Conservation (phyloP, 2,329 filamentous ascomycete species). For the Madurella mycetomatis region DNA sequence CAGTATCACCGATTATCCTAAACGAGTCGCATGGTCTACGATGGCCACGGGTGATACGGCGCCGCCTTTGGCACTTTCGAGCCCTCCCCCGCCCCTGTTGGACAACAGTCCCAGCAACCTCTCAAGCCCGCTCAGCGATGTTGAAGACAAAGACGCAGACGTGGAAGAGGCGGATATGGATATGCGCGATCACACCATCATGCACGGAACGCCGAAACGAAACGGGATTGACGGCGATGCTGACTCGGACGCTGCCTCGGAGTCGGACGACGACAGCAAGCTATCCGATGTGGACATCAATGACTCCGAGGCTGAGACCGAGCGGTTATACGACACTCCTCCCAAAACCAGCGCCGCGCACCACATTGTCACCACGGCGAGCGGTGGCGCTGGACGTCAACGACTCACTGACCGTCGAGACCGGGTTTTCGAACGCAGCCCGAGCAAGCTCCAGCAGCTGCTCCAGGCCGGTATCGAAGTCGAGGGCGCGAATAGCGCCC, state of each 20-base stretch:
- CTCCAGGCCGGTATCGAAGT: conserved; percentile 31
- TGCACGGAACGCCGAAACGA: conserved; percentile 16
- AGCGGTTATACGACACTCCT: conserved; percentile 87
- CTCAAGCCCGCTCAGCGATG: conserved; percentile 90
- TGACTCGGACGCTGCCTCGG: conserved; percentile 23
- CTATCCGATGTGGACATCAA: conserved; percentile 55
- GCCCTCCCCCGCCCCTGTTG: conserved; percentile 44
- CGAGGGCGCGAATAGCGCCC: conserved; percentile 32
- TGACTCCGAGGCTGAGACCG: conserved; percentile 86
- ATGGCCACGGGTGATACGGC: conserved; percentile 51
- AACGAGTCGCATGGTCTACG: conserved; percentile 22
- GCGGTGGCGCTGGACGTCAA: conserved; percentile 57
- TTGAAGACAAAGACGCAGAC: conserved; percentile 73
- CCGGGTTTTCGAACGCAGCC: conserved; percentile 58
- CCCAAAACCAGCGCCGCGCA: conserved; percentile 45
- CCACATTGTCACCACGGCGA: conserved; percentile 43
- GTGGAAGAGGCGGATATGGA: conserved; percentile 57
- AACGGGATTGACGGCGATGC: conserved; percentile 23
- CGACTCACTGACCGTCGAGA: conserved; percentile 48
- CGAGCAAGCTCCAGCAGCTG: conserved; percentile 68
- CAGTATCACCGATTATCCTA: background rate
- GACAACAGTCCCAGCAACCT: conserved; percentile 63
- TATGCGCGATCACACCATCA: conserved; percentile 23
- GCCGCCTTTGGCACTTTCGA: conserved; percentile 46
- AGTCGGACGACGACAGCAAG: conserved; percentile 36